Evolutionary conservation across 2,329 filamentous ascomycete species (phyloP).

Genomic region (Didymella arachidicola): DNA sequence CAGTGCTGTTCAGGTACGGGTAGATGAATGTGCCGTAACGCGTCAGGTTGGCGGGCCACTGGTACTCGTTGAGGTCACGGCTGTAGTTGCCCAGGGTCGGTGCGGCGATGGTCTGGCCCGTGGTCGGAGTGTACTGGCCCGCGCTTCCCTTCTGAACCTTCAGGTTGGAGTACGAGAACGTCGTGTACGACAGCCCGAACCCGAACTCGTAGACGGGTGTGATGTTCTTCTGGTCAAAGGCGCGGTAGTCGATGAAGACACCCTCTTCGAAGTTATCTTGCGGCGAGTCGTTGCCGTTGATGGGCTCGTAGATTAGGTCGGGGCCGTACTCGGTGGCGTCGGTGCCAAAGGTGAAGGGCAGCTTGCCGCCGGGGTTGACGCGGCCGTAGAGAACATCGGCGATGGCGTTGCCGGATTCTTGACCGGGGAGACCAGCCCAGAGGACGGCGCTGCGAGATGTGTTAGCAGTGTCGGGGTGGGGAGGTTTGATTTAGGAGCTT

Average conservation of each 20-base stretch:
- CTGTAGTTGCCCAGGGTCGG: conserved; percentile 71
- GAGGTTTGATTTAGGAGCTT: not conserved
- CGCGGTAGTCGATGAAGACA: conserved; percentile 81
- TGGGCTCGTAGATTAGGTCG: conserved; percentile 72
- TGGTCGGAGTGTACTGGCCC: conserved; percentile 65
- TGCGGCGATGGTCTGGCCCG: conserved; percentile 68
- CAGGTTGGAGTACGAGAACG: conserved; percentile 76
- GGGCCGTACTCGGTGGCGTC: conserved; percentile 72
- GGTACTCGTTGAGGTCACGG: conserved; percentile 69
- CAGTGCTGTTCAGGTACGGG: conserved; percentile 72
- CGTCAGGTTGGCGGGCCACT: conserved; percentile 69
- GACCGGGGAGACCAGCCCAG: conserved; percentile 81
- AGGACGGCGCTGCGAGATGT: conserved; percentile 67
- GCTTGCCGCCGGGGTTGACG: conserved; percentile 77
- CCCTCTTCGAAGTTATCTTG: conserved; percentile 80
- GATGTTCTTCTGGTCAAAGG: conserved; percentile 72
- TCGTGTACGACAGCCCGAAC: conserved; percentile 81
- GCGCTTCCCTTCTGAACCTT: conserved; percentile 61
- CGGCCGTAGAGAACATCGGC: conserved; percentile 84
- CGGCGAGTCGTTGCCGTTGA: conserved; percentile 70
- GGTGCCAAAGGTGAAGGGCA: conserved; percentile 81
- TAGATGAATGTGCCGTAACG: conserved; percentile 69
- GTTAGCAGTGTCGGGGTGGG: not conserved
- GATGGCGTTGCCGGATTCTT: conserved; percentile 82
- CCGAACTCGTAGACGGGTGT: conserved; percentile 83